Base-by-base conservation (phyloP, 2,329 filamentous ascomycete species). In the Lachnellula willkommii region DNA sequence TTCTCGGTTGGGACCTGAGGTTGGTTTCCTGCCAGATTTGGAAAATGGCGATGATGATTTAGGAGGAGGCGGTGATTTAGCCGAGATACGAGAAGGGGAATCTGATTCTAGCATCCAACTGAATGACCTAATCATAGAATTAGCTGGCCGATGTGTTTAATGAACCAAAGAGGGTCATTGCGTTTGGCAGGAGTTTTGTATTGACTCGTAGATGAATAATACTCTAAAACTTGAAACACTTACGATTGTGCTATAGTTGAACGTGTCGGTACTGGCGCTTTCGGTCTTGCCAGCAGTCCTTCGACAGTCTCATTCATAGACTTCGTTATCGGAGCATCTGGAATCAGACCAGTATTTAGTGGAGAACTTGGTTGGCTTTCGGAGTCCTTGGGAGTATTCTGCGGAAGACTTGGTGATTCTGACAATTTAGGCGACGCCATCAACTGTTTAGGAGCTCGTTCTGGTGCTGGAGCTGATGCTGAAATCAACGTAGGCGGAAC, bases 51-150 rank as follows among this genome's bases (percentile, higher is more conserved):
- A 63, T 4, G 63, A 49, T n/a, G 61, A 55, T 52, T 65, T 69
- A 12, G 64, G 64, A 3, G 66, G 56, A 3, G 66, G 56, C 39
- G 63, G 60, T 24, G 63, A 53, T 50, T 58, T 62, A 2, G 53
- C 37, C 2, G 54, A 46, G 9, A 63, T 60, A 20, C 39, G 49
- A 20, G 62, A 56, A 28, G 64, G 52, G 11, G 51, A 55, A 53
- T 69, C 68, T 35, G 69, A 80, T 61, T 85, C 84, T 2, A 91
- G 76, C 87, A 91, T 91, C 85, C 86, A 90, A 1, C 87, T 85
- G 69, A 90, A 91, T 4, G 85, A 87, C 2, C 55, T 57, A 32
- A 12, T 24, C 32, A n/a, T 36, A 35, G 36, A 39, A 24, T 50
- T 26, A 39, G 39, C 17, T 36, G 14, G 15, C 6, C 20, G 1